These are phyloP conservation scores for Cutaneotrichosporon dermatis DNA, from an alignment of 1,284 basidiomycete species.

Conservation along the genomic window DNA sequence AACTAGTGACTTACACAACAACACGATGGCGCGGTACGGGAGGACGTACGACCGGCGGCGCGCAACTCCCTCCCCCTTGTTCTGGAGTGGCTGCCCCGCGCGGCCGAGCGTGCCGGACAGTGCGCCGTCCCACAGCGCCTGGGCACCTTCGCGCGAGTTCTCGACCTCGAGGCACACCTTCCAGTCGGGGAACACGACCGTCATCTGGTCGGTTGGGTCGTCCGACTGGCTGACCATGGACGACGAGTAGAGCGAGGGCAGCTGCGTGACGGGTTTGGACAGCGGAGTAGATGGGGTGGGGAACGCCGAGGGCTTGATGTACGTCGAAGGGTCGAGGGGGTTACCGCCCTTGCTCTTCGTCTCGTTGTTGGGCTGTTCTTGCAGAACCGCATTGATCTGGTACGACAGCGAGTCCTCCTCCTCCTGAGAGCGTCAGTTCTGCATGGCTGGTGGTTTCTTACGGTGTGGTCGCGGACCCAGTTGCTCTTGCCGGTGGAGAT, in stretches of 20 bases:
- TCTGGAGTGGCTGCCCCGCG: slow-evolving; percentile 22
- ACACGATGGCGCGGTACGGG: slow-evolving; percentile 64
- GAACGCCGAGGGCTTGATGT: slow-evolving; percentile 35
- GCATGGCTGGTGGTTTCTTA: slow-evolving; percentile 15
- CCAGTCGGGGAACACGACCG: slow-evolving; percentile 86
- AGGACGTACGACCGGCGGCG: slow-evolving; percentile 59
- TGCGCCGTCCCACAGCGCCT: slow-evolving; percentile 61
- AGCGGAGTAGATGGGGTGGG: slow-evolving; percentile 27
- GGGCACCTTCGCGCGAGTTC: slow-evolving; percentile 61
- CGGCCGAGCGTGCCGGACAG: slow-evolving; percentile 57
- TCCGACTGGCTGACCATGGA: slow-evolving; percentile 74
- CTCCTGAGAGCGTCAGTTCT: slow-evolving; percentile 36
- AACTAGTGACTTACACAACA: slow-evolving; percentile 63
- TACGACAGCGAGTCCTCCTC: slow-evolving; percentile 64
- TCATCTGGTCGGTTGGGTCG: slow-evolving; percentile 60
- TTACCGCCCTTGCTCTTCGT: slow-evolving; percentile 19
- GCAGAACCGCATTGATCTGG: slow-evolving; percentile 50
- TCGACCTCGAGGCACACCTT: slow-evolving; percentile 69
- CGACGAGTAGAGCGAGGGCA: slow-evolving; percentile 62
- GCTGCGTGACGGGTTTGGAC: slow-evolving; percentile 31
- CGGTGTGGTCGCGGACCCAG: slow-evolving; percentile 72
- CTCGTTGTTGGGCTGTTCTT: slow-evolving; percentile 19
- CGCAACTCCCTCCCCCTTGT: slow-evolving; percentile 25
- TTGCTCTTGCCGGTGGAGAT: slow-evolving; percentile 84
- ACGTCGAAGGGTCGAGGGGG: slow-evolving; percentile 17